A percentile compares a stretch with the other conserved stretches of the same genome.
Conservation (phyloP, 495 filamentous ascomycete species). For the Neurospora sp. region DNA sequence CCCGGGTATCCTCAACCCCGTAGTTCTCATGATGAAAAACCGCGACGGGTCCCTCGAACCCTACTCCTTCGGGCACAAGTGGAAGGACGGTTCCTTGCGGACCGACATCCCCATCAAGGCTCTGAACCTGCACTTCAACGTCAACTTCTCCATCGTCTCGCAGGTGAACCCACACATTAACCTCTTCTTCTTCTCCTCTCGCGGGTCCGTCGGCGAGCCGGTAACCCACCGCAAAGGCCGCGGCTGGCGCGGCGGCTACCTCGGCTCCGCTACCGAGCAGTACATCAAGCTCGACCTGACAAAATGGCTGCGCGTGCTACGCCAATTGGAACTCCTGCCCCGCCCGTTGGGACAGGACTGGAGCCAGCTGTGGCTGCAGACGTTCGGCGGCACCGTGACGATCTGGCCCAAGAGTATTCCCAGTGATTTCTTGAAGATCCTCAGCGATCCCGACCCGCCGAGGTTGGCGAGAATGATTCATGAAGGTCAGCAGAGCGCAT, state of each 20-base stretch:
- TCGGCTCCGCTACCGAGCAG: constrained; percentile 85
- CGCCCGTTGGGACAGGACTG: constrained; percentile 91
- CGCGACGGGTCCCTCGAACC: constrained; percentile 56
- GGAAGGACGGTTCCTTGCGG: constrained; percentile 91
- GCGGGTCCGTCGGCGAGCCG: constrained; percentile 81
- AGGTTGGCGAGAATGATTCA: constrained; percentile 80
- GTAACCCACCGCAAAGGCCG: constrained; percentile 90
- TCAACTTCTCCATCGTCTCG: constrained; percentile 90
- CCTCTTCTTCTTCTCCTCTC: constrained; percentile 93
- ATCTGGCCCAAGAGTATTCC: constrained; percentile 75
- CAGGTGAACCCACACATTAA: constrained; percentile 98
- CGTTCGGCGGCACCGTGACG: constrained; percentile 88
- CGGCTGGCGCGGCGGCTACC: constrained; percentile 91
- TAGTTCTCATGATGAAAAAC: constrained; percentile 93
- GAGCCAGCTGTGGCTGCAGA: constrained; percentile 90
- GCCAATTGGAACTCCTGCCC: constrained; percentile 84
- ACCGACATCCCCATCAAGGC: constrained; percentile 94
- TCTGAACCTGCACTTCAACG: constrained; percentile 92
- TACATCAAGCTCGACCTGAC: constrained; percentile 90
- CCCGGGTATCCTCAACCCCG: constrained; percentile 89
- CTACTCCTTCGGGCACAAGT: constrained; percentile 92
- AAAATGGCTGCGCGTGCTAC: constrained; percentile 92
- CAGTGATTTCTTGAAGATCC: constrained; percentile 74
- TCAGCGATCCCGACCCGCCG: constrained; percentile 67
- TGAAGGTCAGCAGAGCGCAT: constrained; percentile 74